A percentile compares a stretch with the other conserved stretches of the same genome.
These are phyloP conservation scores for Backusella westeae DNA, from an alignment of 192 early-diverging fungal species.

Conservation along the genomic window DNA sequence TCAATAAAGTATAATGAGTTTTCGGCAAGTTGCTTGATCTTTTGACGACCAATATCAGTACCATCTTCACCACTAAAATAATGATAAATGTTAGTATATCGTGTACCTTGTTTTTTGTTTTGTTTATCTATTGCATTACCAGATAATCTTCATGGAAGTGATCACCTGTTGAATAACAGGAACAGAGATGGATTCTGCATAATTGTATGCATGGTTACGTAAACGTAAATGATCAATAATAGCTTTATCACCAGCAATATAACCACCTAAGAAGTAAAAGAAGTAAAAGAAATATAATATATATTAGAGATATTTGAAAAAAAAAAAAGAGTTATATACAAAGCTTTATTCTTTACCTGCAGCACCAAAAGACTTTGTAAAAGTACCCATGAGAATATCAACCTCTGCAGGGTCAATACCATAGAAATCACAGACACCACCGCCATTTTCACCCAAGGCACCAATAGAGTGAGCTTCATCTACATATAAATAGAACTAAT, in stretches of 20 bases:
- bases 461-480: constrained; percentile 98
- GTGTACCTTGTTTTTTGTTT: not conserved
- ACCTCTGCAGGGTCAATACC: constrained; percentile 85
- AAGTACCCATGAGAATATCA: constrained; percentile 97
- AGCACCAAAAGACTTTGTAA: constrained; percentile 97
- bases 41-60: constrained; percentile 76
- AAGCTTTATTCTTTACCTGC: constrained; percentile 45
- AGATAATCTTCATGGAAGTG: constrained; percentile 81
- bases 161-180: constrained; percentile 88
- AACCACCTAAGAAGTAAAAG: constrained; percentile 57
- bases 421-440: constrained; percentile 96
- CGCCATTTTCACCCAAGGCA: constrained; percentile 89
- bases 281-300: not conserved
- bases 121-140: not conserved
- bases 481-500: constrained; percentile 88
- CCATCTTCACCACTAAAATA: constrained; percentile 77
- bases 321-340: not conserved
- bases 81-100: not conserved
- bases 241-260: constrained; percentile 72
- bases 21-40: constrained; percentile 82
- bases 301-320: not conserved
- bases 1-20: constrained; percentile 85
- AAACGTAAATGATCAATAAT: constrained; percentile 82
- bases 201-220: constrained; percentile 78
- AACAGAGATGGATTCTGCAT: constrained; percentile 86